phyloP scores from a whole-genome alignment of 306 rosid species.

The Rubus idaeus region DNA sequence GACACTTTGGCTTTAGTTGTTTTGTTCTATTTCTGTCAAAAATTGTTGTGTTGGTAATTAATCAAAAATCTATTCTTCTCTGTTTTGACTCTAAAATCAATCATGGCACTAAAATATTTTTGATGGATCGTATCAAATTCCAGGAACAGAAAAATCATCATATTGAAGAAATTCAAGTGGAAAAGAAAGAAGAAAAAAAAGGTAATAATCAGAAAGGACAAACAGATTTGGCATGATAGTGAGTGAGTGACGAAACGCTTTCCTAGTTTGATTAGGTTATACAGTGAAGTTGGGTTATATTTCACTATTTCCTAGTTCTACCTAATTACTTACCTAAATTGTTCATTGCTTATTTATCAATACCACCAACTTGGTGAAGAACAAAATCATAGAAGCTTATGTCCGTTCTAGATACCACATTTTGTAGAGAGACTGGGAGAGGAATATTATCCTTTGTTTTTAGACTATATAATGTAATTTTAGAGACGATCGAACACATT shows the following conservation, averaged over 20 bases:
- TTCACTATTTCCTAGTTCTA: neutral
- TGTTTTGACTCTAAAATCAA: neutral
- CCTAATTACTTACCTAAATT: neutral
- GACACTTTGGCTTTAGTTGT: neutral
- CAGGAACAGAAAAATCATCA: neutral
- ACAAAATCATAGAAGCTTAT: neutral
- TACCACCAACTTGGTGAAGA: neutral
- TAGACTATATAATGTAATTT: neutral
- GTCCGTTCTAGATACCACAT: too few relatives aligned
- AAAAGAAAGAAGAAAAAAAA: neutral
- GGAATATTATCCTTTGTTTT: too few relatives aligned
- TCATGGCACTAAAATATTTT: neutral
- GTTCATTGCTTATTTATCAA: neutral
- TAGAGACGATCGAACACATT: too few relatives aligned
- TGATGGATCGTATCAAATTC: neutral
- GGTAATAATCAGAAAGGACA: neutral
- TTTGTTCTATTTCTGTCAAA: neutral
- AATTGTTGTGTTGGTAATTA: neutral
- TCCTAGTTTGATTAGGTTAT: neutral
- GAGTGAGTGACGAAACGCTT: neutral
- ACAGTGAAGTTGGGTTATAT: neutral
- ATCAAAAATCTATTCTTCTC: neutral
- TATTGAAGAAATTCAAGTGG: neutral
- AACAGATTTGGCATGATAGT: neutral
- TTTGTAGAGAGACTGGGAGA: too few relatives aligned